A percentile compares a stretch with the other conserved stretches of the same genome.
phyloP scores from a whole-genome alignment of 805 yeast genomes.

The Wilhelminamyces savonicus region DNA sequence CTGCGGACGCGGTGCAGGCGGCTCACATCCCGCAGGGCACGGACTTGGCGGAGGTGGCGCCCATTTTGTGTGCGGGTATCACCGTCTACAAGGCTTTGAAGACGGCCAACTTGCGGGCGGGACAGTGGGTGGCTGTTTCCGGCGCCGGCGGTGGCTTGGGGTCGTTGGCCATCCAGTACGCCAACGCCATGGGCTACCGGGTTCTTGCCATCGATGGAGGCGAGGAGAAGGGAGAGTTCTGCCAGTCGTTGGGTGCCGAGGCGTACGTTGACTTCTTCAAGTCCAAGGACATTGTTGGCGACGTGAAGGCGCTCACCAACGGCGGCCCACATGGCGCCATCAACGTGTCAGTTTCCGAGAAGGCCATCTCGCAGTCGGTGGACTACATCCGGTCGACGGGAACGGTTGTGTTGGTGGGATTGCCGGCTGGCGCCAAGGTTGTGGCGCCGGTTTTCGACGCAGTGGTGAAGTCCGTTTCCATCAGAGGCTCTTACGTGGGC shows the following conservation, averaged over 20 bases:
- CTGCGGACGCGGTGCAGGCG: conserved; percentile 84
- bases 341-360: conserved; percentile 69
- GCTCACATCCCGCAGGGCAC: conserved; percentile 70
- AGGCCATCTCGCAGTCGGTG: conserved; percentile 42
- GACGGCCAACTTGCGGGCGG: conserved; percentile 64
- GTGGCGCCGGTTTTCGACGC: conserved; percentile 65
- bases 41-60: conserved; percentile 71
- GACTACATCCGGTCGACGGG: conserved; percentile 37
- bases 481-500: conserved; percentile 83
- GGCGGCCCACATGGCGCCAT: conserved; percentile 78
- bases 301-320: conserved; percentile 48
- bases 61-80: conserved; percentile 86
- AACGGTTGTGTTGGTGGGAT: conserved; percentile 46
- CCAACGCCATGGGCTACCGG: conserved; percentile 70
- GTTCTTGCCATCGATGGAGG: conserved; percentile 71
- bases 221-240: conserved; percentile 50
- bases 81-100: conserved; percentile 88
- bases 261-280: conserved; percentile 23
- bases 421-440: conserved; percentile 76
- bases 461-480: conserved; percentile 65
- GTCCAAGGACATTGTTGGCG: conserved; percentile 49
- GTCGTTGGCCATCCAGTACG: conserved; percentile 67
- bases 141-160: conserved; percentile 85
- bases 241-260: conserved; percentile 23
- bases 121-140: conserved; percentile 70